Evolutionary conservation across 306 rosid species (phyloP).

Genomic region (Acacia crassicarpa): DNA sequence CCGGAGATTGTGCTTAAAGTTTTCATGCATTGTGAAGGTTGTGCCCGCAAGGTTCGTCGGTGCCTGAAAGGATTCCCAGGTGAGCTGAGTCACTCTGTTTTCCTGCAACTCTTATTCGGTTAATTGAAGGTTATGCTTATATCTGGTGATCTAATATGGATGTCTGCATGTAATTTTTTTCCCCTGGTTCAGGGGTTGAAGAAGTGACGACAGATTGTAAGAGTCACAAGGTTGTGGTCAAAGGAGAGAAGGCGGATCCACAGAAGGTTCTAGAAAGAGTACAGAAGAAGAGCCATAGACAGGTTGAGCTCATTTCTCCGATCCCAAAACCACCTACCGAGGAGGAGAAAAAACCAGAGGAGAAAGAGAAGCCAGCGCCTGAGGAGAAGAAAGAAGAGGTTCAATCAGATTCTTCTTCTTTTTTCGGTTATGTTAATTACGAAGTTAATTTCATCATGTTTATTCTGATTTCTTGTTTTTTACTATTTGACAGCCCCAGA

Average conservation of each 20-base stretch:
- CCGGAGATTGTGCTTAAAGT: slow-evolving; percentile 76
- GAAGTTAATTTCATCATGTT: not conserved
- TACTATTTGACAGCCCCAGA: slow-evolving; percentile 37
- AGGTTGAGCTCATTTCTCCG: slow-evolving; percentile 83
- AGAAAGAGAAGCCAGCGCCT: slow-evolving; percentile 55
- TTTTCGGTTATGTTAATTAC: not conserved
- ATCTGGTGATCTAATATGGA: not conserved
- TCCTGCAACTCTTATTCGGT: not conserved
- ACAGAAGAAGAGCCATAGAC: slow-evolving; percentile 71
- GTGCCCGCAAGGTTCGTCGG: slow-evolving; percentile 86
- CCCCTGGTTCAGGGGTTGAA: slow-evolving; percentile 59
- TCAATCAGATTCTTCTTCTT: not conserved
- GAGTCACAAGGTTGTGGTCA: slow-evolving; percentile 64
- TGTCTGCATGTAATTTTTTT: not conserved
- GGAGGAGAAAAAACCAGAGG: slow-evolving; percentile 50
- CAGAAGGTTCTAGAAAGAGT: slow-evolving; percentile 69
- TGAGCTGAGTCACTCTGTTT: not conserved
- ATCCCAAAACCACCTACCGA: slow-evolving; percentile 52
- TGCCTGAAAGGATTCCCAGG: slow-evolving; percentile 76
- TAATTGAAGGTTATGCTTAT: not conserved
- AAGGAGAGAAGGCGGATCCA: slow-evolving; percentile 89
- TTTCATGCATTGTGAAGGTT: slow-evolving; percentile 95
- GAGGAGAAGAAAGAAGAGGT: slow-evolving; percentile 78
- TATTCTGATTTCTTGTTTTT: not conserved
- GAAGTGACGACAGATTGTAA: slow-evolving; percentile 66